These are phyloP conservation scores for Xylariaceae sp. DNA, from an alignment of 2,329 filamentous ascomycete species.

Conservation along the genomic window DNA sequence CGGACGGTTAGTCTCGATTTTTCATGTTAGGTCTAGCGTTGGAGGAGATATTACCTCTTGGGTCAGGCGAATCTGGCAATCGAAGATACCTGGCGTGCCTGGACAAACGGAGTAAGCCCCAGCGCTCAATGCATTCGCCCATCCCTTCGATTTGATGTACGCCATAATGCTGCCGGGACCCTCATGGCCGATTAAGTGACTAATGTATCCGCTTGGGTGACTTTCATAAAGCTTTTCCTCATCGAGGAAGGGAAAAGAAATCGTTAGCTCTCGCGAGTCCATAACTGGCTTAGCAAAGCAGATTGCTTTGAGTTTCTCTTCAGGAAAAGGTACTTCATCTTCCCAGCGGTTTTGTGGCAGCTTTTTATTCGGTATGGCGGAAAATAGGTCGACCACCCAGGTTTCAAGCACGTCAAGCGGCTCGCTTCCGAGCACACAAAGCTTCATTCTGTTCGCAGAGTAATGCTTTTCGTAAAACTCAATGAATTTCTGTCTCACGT, in stretches of 20 bases:
- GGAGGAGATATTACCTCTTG: conserved; percentile 58
- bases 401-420: conserved; percentile 73
- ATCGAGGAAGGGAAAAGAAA: conserved; percentile 81
- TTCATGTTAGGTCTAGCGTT: not conserved
- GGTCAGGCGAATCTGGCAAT: conserved; percentile 73
- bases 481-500: conserved; percentile 87
- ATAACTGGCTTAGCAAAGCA: conserved; percentile 89
- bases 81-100: conserved; percentile 72
- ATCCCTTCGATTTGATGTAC: conserved; percentile 84
- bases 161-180: conserved; percentile 88
- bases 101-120: conserved; percentile 73
- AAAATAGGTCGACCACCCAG: conserved; percentile 83
- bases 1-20: conserved; percentile 15
- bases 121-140: conserved; percentile 78
- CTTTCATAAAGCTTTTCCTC: conserved; percentile 75
- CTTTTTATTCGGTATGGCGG: conserved; percentile 75
- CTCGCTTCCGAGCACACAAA: conserved; percentile 80
- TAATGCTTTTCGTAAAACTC: conserved; percentile 87
- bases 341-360: conserved; percentile 58
- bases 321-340: conserved; percentile 46
- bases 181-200: conserved; percentile 87
- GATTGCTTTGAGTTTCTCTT: conserved; percentile 57
- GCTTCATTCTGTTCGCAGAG: conserved; percentile 89
- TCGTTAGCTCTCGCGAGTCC: conserved; percentile 73
- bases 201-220: conserved; percentile 80